Evolutionary conservation across 1,139 yeast genomes (phyloP).

Genomic region (Blastobotrys aristatus): DNA sequence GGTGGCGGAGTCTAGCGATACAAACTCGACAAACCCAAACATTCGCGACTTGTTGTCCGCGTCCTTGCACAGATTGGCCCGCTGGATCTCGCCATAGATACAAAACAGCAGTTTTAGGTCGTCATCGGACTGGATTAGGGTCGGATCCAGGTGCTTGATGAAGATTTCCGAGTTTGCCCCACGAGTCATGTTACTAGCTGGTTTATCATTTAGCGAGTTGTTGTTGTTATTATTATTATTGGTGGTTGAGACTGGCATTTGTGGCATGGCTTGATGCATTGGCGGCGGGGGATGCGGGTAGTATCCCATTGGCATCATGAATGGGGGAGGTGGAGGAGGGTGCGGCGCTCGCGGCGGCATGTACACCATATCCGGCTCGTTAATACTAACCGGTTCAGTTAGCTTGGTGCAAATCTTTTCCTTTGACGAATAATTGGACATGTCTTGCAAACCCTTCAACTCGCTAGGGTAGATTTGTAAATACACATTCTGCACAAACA

Average conservation of each 20-base stretch:
- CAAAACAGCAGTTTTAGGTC: slow-evolving; percentile 10
- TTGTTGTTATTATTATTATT: background rate
- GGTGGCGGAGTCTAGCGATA: slow-evolving; percentile 54
- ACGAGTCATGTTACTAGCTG: background rate
- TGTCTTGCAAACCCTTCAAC: background rate
- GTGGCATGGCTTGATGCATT: background rate
- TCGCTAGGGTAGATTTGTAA: slow-evolving; percentile 11
- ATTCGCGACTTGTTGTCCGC: slow-evolving; percentile 44
- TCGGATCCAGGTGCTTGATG: slow-evolving; percentile 10
- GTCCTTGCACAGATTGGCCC: slow-evolving; percentile 1
- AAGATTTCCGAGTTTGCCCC: slow-evolving; percentile 3
- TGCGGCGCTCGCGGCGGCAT: slow-evolving; percentile 4
- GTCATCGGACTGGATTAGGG: slow-evolving; percentile 7
- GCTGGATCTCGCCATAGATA: slow-evolving; percentile 10
- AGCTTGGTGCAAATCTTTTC: slow-evolving; percentile 9
- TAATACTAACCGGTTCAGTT: background rate
- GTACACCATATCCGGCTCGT: slow-evolving; percentile 3
- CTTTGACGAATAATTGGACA: slow-evolving; percentile 7
- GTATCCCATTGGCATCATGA: background rate
- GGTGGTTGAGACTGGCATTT: background rate
- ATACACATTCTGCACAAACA: slow-evolving; percentile 6
- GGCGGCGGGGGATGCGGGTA: background rate
- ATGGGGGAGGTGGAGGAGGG: slow-evolving; percentile 1
- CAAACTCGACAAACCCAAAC: slow-evolving; percentile 90
- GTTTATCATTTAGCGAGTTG: background rate